These are phyloP conservation scores for Clarireedia hainanense DNA, from an alignment of 2,329 filamentous ascomycete genomes.

Conservation along the genomic window DNA sequence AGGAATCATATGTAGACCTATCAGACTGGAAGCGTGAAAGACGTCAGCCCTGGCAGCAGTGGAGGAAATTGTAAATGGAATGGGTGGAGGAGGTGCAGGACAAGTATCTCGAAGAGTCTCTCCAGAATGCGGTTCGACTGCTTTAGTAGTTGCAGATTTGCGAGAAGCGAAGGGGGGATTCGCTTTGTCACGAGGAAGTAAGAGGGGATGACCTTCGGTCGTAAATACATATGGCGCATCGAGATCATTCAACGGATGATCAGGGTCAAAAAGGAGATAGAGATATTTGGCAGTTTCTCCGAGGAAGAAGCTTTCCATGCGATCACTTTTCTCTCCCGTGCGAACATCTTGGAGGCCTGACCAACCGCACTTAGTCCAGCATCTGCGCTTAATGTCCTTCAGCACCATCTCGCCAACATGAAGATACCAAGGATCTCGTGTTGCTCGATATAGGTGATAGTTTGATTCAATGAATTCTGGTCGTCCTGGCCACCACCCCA, in stretches of 20 bases:
- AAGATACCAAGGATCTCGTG: conserved; percentile 90
- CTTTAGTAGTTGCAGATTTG: conserved; percentile 13
- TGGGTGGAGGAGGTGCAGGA: conserved; percentile 48
- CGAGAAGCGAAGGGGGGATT: conserved; percentile 9
- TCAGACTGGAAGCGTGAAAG: conserved; percentile 82
- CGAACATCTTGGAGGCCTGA: conserved; percentile 78
- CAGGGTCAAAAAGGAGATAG: conserved; percentile 79
- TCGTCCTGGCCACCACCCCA: conserved; percentile 91
- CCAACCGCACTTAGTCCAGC: conserved; percentile 89
- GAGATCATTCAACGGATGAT: conserved; percentile 78
- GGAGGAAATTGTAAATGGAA: conserved; percentile 67
- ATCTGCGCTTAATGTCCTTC: conserved; percentile 77
- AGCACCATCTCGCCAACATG: conserved; percentile 94
- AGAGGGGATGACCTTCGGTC: conserved; percentile 88
- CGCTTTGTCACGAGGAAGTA: conserved; percentile 56
- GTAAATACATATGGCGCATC: conserved; percentile 90
- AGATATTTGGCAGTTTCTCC: conserved; percentile 96
- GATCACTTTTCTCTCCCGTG: conserved; percentile 78
- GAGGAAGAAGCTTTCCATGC: conserved; percentile 98
- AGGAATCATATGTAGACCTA: conserved; percentile 71
- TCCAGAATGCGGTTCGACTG: conserved; percentile 32
- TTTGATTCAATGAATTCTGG: conserved; percentile 97
- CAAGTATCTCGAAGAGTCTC: conserved; percentile 46
- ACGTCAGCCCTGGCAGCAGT: conserved; percentile 73
- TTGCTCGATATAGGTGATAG: conserved; percentile 91